Conservation (phyloP, 768 basidiomycete genomes). For the Rhodotorula graminis region DNA sequence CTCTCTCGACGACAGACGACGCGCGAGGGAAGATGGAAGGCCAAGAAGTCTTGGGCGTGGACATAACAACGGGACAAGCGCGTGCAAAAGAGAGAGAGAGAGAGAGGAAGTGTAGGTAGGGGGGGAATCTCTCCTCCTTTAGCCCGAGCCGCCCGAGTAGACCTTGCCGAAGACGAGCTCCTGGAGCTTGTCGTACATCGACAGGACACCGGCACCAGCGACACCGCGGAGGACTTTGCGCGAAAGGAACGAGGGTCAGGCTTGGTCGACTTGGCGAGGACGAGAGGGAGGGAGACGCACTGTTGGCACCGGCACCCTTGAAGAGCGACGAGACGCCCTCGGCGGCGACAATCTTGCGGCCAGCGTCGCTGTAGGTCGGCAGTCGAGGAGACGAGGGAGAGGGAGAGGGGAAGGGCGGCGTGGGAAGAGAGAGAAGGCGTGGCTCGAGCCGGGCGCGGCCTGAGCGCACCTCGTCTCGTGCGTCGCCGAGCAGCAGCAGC, state of each 20-base stretch:
- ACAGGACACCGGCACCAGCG: constrained; percentile 79
- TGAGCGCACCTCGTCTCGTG: too few species aligned
- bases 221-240: constrained; percentile 84
- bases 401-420: too few species aligned
- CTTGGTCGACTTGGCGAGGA: not conserved
- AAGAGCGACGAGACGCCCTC: constrained; percentile 7
- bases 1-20: too few species aligned
- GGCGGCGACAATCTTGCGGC: constrained; percentile 2
- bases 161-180: constrained; percentile 50
- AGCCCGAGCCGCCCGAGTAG: constrained; percentile 36
- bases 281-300: not conserved
- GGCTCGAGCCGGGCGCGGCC: too few species aligned
- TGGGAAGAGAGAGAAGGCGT: too few species aligned
- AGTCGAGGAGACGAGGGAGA: too few species aligned
- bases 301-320: constrained; percentile 10
- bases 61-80: too few species aligned
- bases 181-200: constrained; percentile 98
- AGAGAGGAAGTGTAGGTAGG: not conserved
- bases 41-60: too few species aligned
- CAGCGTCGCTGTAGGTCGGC: not conserved
- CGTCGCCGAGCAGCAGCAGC: too few species aligned
- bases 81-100: not conserved
- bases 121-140: not conserved
- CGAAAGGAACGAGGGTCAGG: not conserved
- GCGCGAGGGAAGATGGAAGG: too few species aligned